phyloP scores from a whole-genome alignment of 306 rosid genomes.

The Oxytropis ochrocephala region DNA sequence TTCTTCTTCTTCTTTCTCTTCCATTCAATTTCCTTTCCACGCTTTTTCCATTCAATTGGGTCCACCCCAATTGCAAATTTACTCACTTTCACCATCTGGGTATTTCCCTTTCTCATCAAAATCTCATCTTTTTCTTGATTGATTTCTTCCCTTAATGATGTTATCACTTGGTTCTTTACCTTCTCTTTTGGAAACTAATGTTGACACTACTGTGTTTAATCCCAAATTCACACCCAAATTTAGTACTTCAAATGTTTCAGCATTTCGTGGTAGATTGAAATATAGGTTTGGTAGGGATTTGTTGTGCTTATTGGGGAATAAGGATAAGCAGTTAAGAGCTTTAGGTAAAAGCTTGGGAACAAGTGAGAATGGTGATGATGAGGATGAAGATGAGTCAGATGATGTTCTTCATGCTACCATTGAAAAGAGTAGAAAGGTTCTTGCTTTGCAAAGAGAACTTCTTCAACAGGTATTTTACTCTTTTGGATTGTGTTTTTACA shows the following conservation, averaged over 20 bases:
- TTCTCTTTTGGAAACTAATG: slow-evolving; percentile 37
- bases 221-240: slow-evolving; percentile 17
- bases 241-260: slow-evolving; percentile 6
- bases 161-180: slow-evolving; percentile 49
- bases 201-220: slow-evolving; percentile 30
- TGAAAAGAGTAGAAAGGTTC: slow-evolving; percentile 79
- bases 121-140: background rate
- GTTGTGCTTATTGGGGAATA: slow-evolving; percentile 13
- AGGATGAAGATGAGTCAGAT: slow-evolving; percentile 38
- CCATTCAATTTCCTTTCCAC: background rate
- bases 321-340: slow-evolving; percentile 33
- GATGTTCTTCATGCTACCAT: slow-evolving; percentile 58
- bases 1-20: background rate
- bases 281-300: background rate
- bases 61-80: slow-evolving; percentile 11
- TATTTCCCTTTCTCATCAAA: slow-evolving; percentile 12
- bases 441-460: slow-evolving; percentile 66
- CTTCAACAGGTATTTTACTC: slow-evolving; percentile 62
- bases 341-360: slow-evolving; percentile 24
- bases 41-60: background rate
- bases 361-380: slow-evolving; percentile 36
- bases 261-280: slow-evolving; percentile 32
- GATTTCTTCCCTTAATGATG: slow-evolving; percentile 30
- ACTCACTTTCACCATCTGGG: slow-evolving; percentile 30
- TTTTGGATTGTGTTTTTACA: background rate